Evolutionary conservation across 768 basidiomycete genomes (phyloP), one percentile per base, ranked within the genome.

Genomic region (Nidularia sp.): DNA sequence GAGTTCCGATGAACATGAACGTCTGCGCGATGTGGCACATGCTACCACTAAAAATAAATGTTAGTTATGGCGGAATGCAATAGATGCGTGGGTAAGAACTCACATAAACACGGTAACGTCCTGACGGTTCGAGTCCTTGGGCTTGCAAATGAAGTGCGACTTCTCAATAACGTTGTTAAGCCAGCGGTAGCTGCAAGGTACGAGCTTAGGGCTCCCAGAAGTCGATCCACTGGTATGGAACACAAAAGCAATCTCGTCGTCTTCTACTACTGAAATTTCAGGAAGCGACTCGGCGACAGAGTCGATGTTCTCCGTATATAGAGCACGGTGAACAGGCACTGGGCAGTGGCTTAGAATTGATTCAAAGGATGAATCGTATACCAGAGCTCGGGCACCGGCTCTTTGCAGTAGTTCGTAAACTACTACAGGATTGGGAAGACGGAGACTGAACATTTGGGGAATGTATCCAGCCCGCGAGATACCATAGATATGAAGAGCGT

Each of bases 181-280:
- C 89, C 88, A 90, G 31, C 69, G 76, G 57, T 80, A 82, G 59
- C 70, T 86, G 67, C 85, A 85, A 12, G 81, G 86, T 0, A 91
- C 85, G 29, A 90, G 81, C 61, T 89, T 90, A 0, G 89, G 89
- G 60, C 81, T 86, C 47, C 88, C 88, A n/a, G 87, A 90, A 5
- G 89, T 90, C 36, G 88, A 90, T 12, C 89, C 89, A 53, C 84
- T 86, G 7, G 89, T 90, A 65, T 89, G 89, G 74, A 88, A 90
- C 49, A 89, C 71, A 72, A 90, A 83, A 45, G 77, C 76, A 29
- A 72, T 65, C 49, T 85, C 82, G 53, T 71, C 66, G 29, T 62
- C 63, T 52, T 63, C 50, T 59, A 65, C 45, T 55, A 66, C 57
- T 57, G 70, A 65, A 36, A 82, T 67, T 15, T 67, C 67, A 31